Percentiles rank a stretch among this genome's conserved stretches.
These are phyloP conservation scores for Fomitopsis pinicola DNA, from an alignment of 1,284 basidiomycete genomes.

Conservation along the genomic window DNA sequence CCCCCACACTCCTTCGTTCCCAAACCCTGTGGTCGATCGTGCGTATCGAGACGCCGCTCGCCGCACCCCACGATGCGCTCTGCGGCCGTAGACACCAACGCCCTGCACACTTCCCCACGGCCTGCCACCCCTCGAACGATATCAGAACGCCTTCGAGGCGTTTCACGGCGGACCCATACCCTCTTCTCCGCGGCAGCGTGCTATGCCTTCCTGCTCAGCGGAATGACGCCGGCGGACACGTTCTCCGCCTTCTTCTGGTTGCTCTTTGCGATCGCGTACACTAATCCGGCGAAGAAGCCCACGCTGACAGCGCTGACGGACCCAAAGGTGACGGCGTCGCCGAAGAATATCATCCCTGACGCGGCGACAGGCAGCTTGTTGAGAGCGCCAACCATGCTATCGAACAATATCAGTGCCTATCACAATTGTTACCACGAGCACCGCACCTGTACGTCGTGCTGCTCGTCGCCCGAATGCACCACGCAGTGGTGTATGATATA, in stretches of 20 bases:
- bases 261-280: slow-evolving; percentile 89
- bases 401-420: slow-evolving; percentile 5
- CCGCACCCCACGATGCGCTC: background rate
- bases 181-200: background rate
- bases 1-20: background rate
- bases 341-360: slow-evolving; percentile 94
- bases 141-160: background rate
- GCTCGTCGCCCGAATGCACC: slow-evolving; percentile 95
- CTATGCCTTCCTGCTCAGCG: slow-evolving; percentile 50
- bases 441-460: slow-evolving; percentile 93
- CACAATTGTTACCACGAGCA: background rate
- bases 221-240: slow-evolving; percentile 50
- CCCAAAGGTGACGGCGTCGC: slow-evolving; percentile 83
- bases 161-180: background rate
- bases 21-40: background rate
- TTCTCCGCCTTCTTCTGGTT: slow-evolving; percentile 74
- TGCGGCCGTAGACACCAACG: slow-evolving; percentile 1
- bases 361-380: slow-evolving; percentile 99
- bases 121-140: background rate
- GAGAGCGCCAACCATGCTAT: slow-evolving; percentile 97
- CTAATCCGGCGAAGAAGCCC: slow-evolving; percentile 89
- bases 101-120: background rate
- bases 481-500: slow-evolving; percentile 98
- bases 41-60: background rate
- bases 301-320: slow-evolving; percentile 85